Conservation (phyloP, 2,329 filamentous ascomycete genomes). For the Aspergillus neotritici region DNA sequence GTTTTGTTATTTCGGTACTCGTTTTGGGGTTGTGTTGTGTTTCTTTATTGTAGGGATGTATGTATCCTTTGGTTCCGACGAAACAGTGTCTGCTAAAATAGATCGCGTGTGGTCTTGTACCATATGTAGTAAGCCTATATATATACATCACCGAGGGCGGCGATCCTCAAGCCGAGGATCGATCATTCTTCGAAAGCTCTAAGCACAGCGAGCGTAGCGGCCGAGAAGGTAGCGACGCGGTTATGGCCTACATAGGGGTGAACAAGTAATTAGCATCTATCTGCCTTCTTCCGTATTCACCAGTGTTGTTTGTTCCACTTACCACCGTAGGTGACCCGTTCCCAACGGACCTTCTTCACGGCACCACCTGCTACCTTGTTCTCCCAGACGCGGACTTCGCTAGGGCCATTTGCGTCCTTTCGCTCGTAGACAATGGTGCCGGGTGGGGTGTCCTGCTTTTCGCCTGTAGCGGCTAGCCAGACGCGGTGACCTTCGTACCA, state of each 20-base stretch:
- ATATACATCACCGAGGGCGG: background rate
- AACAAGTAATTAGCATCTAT: background rate
- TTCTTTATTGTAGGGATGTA: background rate
- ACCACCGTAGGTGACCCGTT: conserved; percentile 41
- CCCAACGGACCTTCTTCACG: conserved; percentile 40
- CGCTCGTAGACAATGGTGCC: conserved; percentile 27
- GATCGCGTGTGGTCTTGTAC: background rate
- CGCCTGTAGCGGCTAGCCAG: conserved; percentile 36
- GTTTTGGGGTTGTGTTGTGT: background rate
- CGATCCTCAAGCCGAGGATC: background rate
- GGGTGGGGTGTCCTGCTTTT: conserved; percentile 17
- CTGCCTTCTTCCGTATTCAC: background rate
- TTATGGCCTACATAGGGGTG: conserved; percentile 31
- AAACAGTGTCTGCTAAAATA: no score
- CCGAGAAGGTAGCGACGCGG: conserved; percentile 36
- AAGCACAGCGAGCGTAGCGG: conserved; percentile 34
- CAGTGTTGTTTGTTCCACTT: conserved; percentile 13
- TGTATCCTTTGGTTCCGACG: background rate
- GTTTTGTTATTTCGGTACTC: no score
- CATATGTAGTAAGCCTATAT: background rate
- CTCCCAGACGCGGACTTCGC: conserved; percentile 37
- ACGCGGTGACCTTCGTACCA: conserved; percentile 48
- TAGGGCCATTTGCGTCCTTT: conserved; percentile 24
- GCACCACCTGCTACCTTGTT: conserved; percentile 13
- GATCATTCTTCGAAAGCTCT: conserved; percentile 32